These are phyloP conservation scores for Herpotrichia juniperi DNA, from an alignment of 2,329 filamentous ascomycete genomes.

Conservation along the genomic window DNA sequence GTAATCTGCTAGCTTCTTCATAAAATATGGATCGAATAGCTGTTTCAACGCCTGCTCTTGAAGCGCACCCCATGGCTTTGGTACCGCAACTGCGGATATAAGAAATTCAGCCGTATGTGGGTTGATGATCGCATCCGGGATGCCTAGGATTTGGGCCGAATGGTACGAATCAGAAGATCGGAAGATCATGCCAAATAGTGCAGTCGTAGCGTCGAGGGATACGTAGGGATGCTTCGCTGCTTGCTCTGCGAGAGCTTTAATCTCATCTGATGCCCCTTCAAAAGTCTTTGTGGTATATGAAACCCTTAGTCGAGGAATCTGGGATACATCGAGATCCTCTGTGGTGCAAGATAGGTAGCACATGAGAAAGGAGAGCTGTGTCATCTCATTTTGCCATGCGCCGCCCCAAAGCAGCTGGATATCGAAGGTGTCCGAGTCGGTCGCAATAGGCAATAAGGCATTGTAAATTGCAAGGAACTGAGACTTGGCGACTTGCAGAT, in stretches of 20 bases:
- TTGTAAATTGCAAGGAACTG: constrained; percentile 86
- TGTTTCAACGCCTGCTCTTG: constrained; percentile 77
- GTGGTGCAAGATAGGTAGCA: constrained; percentile 80
- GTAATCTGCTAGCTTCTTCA: constrained; percentile 77
- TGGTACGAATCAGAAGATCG: constrained; percentile 63
- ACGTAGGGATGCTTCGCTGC: constrained; percentile 86
- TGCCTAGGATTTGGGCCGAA: constrained; percentile 60
- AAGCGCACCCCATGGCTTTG: constrained; percentile 76
- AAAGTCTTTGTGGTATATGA: constrained; percentile 75
- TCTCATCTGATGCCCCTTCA: constrained; percentile 63
- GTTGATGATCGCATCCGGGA: constrained; percentile 67
- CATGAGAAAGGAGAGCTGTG: constrained; percentile 91
- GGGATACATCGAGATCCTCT: constrained; percentile 79
- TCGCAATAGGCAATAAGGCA: constrained; percentile 75
- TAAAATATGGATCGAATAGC: constrained; percentile 82
- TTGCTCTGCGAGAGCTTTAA: constrained; percentile 65
- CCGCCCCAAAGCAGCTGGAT: constrained; percentile 92
- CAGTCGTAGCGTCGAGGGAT: constrained; percentile 80
- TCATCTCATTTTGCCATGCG: constrained; percentile 81
- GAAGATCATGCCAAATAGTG: constrained; percentile 68
- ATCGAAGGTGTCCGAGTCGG: constrained; percentile 69
- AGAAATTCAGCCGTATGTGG: constrained; percentile 81
- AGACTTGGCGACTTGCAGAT: constrained; percentile 73
- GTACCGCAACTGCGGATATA: constrained; percentile 77
- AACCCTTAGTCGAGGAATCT: constrained; percentile 79